Percentiles rank a stretch among this genome's conserved stretches.
phyloP scores from a whole-genome alignment of 306 rosid genomes.

The Glycyrrhiza uralensis region DNA sequence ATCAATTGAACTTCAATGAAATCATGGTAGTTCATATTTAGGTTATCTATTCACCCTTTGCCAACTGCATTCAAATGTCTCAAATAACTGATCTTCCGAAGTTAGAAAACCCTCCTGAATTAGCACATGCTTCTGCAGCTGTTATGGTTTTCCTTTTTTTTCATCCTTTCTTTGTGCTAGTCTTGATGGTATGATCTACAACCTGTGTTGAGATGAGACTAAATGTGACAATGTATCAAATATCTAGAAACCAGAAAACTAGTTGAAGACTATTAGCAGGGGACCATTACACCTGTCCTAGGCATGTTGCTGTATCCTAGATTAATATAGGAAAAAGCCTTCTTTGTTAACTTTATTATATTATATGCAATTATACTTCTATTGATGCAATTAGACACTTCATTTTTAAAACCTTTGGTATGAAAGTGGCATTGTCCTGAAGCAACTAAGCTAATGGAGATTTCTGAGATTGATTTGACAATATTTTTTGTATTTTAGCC shows the following conservation, averaged over 20 bases:
- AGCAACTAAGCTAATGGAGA: not conserved
- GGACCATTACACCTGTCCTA: not conserved
- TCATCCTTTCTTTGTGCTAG: not conserved
- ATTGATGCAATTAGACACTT: not conserved
- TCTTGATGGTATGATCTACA: not conserved
- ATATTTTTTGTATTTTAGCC: conserved; percentile 51
- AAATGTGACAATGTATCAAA: not conserved
- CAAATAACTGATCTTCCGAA: not conserved
- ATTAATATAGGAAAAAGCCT: not conserved
- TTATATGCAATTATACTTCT: not conserved
- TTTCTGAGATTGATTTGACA: conserved; percentile 8
- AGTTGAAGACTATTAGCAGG: not conserved
- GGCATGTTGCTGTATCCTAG: not conserved
- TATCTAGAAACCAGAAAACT: not conserved
- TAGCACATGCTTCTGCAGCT: not conserved
- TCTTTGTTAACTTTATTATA: not conserved
- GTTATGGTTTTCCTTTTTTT: not conserved
- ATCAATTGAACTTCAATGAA: not conserved
- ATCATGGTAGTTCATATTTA: not conserved
- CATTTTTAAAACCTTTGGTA: not conserved
- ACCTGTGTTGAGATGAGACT: not conserved
- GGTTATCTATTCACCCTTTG: not conserved
- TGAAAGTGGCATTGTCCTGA: not conserved
- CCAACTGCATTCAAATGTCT: not conserved
- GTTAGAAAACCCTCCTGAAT: not conserved